Evolutionary conservation across 345 rosid species (phyloP).

Genomic region (Kandelia obovata): DNA sequence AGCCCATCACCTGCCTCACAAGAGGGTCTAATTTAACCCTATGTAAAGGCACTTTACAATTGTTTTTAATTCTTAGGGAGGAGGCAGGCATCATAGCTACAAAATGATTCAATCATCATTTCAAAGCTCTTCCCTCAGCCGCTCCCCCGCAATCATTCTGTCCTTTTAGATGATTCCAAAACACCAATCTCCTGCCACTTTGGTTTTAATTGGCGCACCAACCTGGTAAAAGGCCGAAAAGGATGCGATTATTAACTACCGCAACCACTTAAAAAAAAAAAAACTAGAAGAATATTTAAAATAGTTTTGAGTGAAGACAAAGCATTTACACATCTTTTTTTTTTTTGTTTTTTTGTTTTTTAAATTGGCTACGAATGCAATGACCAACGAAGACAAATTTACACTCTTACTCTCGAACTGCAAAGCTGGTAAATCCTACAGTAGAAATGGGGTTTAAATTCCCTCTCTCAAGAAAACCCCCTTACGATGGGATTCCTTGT

Average conservation of each 20-base stretch:
- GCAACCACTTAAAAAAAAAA: neutral
- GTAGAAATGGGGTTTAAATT: neutral
- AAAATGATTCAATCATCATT: slow-evolving; percentile 22
- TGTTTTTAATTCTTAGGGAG: neutral
- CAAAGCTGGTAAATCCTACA: neutral
- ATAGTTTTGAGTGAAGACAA: too few species aligned
- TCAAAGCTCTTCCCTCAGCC: neutral
- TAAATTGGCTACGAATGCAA: too few species aligned
- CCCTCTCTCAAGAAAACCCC: too few species aligned
- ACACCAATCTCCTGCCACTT: neutral
- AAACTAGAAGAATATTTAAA: too few species aligned
- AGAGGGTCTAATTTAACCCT: neutral
- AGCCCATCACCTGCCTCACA: neutral
- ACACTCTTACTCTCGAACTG: too few species aligned
- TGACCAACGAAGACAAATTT: too few species aligned
- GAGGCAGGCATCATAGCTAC: neutral
- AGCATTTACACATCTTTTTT: too few species aligned
- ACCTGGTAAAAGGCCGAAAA: neutral
- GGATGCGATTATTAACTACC: neutral
- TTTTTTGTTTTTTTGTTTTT: too few species aligned
- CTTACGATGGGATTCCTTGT: neutral
- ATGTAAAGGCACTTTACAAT: too few species aligned
- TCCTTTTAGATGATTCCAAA: neutral
- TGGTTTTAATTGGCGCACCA: neutral
- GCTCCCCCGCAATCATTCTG: slow-evolving; percentile 17